Evolutionary conservation across 2,329 filamentous ascomycete species (phyloP).

Genomic region (Pseudogymnoascus sp.): DNA sequence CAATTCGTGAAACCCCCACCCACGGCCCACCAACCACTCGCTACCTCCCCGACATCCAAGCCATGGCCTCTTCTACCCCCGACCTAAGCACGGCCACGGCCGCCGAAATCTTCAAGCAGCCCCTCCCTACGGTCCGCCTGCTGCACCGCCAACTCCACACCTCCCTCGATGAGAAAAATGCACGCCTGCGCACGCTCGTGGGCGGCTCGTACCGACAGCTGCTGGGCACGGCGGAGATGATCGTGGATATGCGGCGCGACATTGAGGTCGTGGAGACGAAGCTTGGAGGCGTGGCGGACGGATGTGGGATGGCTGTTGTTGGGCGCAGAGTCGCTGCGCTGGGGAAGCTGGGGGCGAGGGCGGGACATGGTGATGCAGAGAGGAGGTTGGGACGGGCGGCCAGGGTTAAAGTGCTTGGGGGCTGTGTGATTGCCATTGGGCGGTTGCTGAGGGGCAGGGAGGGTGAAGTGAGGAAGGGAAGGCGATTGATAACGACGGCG

Average conservation of each 20-base stretch:
- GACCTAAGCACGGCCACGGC: constrained; percentile 38
- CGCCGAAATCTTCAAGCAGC: constrained; percentile 34
- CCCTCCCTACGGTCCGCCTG: constrained; percentile 54
- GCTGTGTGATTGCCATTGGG: constrained; percentile 41
- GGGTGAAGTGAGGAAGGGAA: constrained; percentile 12
- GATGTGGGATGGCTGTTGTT: constrained; percentile 66
- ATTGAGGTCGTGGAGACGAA: constrained; percentile 66
- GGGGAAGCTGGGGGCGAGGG: constrained; percentile 34
- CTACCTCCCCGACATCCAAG: not conserved
- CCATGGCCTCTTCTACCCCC: constrained; percentile 38
- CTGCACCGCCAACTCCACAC: constrained; percentile 52
- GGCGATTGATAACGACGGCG: constrained; percentile 47
- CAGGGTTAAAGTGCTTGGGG: constrained; percentile 42
- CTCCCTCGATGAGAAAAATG: constrained; percentile 54
- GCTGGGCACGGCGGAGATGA: constrained; percentile 86
- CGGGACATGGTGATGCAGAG: constrained; percentile 19
- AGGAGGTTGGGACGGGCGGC: constrained; percentile 28
- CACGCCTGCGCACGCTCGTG: constrained; percentile 54
- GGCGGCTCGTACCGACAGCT: constrained; percentile 74
- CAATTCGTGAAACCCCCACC: not conserved
- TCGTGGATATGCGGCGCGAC: constrained; percentile 76
- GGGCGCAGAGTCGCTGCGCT: constrained; percentile 56
- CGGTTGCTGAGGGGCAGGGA: constrained; percentile 36
- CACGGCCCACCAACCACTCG: not conserved
- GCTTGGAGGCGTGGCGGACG: constrained; percentile 62